Base-by-base conservation (phyloP, 805 yeast genomes). In the Candida methanosorbosa region DNA sequence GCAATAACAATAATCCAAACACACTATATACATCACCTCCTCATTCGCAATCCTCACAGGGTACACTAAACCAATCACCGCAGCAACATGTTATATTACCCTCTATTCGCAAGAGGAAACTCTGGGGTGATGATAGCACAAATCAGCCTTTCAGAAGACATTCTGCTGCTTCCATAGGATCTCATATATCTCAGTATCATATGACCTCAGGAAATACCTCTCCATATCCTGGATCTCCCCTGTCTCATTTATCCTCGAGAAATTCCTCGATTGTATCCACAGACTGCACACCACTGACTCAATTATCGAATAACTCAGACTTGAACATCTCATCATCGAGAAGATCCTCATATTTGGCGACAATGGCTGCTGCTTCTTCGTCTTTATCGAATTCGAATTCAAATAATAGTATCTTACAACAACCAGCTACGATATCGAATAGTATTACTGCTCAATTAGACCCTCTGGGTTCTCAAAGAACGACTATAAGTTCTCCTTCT, bases 251-350 rank as follows among this genome's bases (percentile, higher is more conserved):
- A 7, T 52, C 58, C 8, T 54, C 59, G 2, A 39, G 61, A 32
- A 54, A 52, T 29, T 52, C 57, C 3, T 56, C 61, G 4, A 47
- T 56, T 27, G 43, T 48, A 4, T 52, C 57, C 12, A 44, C 56
- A 1, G 59, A 54, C 23, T 50, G 46, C 32, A 49, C 57, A 6
- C 53, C 56, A n/a, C 31, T 54, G 19, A 45, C 53, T 0, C 48
- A 45, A 34, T 25, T 45, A 18, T 37, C 41, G 4, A 37, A 37
- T 21, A 36, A 37, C 18, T 44, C 48, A 14, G 54, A 48, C 16
- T 44, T 34, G 7, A 44, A 42, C 26, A 43, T 47, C 16, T 41
- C 41, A 15, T 35, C 38, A 9, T 52, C 57, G 7, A 42, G 59
- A 20, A 37, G 59, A 16, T 53, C 59, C 1, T 52, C 57, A 2